phyloP scores from a whole-genome alignment of 2,329 filamentous ascomycete species.

The Epichloe glyceriae region DNA sequence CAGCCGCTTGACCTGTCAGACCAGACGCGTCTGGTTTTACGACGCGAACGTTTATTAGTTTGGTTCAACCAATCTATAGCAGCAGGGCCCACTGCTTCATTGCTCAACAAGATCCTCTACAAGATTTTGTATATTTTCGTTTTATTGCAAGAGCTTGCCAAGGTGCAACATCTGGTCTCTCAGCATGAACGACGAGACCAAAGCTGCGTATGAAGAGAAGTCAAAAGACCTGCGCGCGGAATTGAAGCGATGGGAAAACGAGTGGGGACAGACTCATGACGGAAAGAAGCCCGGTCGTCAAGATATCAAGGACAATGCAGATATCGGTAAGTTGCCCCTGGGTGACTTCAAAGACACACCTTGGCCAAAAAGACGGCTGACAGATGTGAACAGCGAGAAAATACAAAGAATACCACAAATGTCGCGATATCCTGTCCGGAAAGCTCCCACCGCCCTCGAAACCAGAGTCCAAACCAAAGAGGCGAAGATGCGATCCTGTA shows the following conservation, averaged over 20 bases:
- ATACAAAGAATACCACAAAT: conserved; percentile 63
- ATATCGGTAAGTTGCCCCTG: conserved; percentile 45
- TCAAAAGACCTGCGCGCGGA: conserved; percentile 48
- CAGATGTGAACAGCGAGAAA: conserved; percentile 41
- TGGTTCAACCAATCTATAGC: neutral
- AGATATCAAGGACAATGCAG: conserved; percentile 63
- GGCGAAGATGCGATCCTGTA: conserved; percentile 27
- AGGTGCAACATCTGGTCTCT: neutral
- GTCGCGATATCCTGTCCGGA: conserved; percentile 45
- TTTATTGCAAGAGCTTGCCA: neutral
- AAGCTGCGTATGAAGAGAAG: conserved; percentile 33
- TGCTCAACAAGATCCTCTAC: neutral
- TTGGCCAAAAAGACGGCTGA: neutral
- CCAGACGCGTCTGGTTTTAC: neutral
- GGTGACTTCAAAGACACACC: too few relatives aligned
- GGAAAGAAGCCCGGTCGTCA: conserved; percentile 58
- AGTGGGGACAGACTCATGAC: conserved; percentile 47
- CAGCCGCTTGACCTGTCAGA: neutral
- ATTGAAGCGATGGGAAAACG: conserved; percentile 61
- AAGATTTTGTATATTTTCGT: neutral
- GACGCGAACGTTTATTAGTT: neutral
- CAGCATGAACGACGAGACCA: conserved; percentile 34
- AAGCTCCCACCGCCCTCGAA: conserved; percentile 30
- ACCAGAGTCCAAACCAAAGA: conserved; percentile 18
- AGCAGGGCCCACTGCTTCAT: neutral